Percentiles rank a stretch among this genome's conserved stretches.
Evolutionary conservation across 768 basidiomycete species (phyloP).

Genomic region (Lactarius sp.): DNA sequence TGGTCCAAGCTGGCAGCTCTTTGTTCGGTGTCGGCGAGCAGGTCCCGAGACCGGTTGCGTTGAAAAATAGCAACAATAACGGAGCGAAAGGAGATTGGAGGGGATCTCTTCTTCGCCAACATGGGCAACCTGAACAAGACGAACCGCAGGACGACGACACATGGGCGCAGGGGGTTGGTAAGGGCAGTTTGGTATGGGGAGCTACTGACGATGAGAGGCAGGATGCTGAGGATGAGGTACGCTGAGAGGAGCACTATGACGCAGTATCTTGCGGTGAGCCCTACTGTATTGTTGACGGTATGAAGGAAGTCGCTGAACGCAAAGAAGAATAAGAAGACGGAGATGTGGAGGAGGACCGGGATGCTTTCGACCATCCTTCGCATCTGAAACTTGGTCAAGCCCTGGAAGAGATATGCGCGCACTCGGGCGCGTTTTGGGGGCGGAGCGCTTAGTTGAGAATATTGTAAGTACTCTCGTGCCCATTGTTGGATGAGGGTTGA

Average conservation of each 20-base stretch:
- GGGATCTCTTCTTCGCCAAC: background rate
- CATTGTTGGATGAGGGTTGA: constrained; percentile 20
- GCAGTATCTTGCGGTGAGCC: background rate
- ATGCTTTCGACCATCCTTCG: constrained; percentile 6
- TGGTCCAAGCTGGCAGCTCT: background rate
- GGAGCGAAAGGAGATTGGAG: background rate
- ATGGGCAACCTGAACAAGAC: background rate
- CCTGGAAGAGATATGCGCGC: constrained; percentile 10
- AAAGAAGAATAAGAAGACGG: constrained; percentile 15
- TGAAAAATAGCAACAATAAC: background rate
- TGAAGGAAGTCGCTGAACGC: constrained; percentile 10
- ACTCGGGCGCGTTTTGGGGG: constrained; percentile 12
- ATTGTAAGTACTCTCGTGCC: constrained; percentile 5
- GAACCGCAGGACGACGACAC: constrained; percentile 2
- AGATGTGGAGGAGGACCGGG: constrained; percentile 10
- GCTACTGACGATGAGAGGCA: constrained; percentile 10
- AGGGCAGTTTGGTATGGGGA: constrained; percentile 17
- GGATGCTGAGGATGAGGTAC: constrained; percentile 7
- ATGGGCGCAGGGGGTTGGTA: constrained; percentile 10
- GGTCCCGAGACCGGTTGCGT: constrained; percentile 4
- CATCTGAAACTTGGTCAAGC: constrained; percentile 14
- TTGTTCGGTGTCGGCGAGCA: constrained; percentile 2
- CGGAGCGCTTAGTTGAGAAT: constrained; percentile 2
- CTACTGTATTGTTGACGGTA: constrained; percentile 2
- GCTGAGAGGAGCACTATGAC: background rate